phyloP scores from a whole-genome alignment of 2,329 filamentous ascomycete genomes.

The Blumeria graminis region DNA sequence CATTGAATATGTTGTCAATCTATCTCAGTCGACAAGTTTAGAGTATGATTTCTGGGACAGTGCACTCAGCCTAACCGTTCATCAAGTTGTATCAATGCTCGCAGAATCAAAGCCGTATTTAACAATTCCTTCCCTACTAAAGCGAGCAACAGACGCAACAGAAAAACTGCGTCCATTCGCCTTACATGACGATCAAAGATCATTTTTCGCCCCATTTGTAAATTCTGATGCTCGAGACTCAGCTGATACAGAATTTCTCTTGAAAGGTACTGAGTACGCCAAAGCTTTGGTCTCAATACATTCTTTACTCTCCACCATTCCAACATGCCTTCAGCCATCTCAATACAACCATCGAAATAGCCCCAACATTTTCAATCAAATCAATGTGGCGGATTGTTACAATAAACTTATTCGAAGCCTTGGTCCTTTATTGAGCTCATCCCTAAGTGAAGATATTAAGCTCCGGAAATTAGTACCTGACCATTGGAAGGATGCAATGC shows the following conservation, averaged over 20 bases:
- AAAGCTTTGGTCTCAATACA: slow-evolving; percentile 61
- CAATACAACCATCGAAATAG: slow-evolving; percentile 28
- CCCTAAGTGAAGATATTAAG: slow-evolving; percentile 64
- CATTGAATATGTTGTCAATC: slow-evolving; percentile 61
- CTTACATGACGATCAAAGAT: slow-evolving; percentile 20
- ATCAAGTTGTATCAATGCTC: slow-evolving; percentile 50
- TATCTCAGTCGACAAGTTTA: slow-evolving; percentile 61
- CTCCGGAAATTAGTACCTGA: slow-evolving; percentile 51
- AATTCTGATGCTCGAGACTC: slow-evolving; percentile 17
- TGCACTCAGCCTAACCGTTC: slow-evolving; percentile 42
- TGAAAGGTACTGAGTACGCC: slow-evolving; percentile 48
- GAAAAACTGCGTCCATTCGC: slow-evolving; percentile 44
- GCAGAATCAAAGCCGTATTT: slow-evolving; percentile 62
- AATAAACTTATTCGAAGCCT: slow-evolving; percentile 47
- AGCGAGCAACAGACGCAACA: slow-evolving; percentile 45
- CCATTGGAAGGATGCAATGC: slow-evolving; percentile 24
- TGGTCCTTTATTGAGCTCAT: slow-evolving; percentile 53
- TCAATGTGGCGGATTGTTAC: slow-evolving; percentile 75
- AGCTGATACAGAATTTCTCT: slow-evolving; percentile 20
- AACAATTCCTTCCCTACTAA: slow-evolving; percentile 58
- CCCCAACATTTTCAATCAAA: slow-evolving; percentile 40
- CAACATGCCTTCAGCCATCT: slow-evolving; percentile 44
- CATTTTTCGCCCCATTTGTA: slow-evolving; percentile 52
- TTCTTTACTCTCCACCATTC: slow-evolving; percentile 50
- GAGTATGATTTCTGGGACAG: slow-evolving; percentile 47